A percentile compares a stretch with the other conserved stretches of the same genome.
Conservation (phyloP, 495 filamentous ascomycete species). For the Pseudevernia furfuracea region DNA sequence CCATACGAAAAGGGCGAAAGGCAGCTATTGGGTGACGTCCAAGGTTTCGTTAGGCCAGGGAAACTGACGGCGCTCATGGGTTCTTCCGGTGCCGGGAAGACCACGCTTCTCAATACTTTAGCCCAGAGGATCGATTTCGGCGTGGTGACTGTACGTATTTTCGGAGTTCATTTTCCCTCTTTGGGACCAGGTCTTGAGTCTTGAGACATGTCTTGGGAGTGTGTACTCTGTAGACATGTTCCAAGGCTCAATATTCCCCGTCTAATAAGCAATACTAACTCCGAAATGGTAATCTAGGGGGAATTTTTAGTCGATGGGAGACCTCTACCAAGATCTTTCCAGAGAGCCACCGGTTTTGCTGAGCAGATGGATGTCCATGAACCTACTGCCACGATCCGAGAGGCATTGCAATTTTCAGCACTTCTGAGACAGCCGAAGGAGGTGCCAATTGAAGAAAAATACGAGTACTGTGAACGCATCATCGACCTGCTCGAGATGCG, state of each 20-base stretch:
- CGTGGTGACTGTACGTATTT: conserved; percentile 41
- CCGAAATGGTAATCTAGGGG: no score
- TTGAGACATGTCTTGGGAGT: no score
- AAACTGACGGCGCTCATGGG: conserved; percentile 65
- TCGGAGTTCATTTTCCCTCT: no score
- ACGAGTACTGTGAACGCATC: conserved; percentile 76
- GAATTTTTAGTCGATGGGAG: conserved; percentile 49
- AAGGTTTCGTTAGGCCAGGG: conserved; percentile 65
- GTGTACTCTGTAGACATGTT: no score
- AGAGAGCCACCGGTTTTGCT: conserved; percentile 72
- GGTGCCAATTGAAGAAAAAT: conserved; percentile 62
- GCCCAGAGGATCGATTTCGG: conserved; percentile 51
- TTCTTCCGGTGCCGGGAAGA: conserved; percentile 59
- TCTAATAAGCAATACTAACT: no score
- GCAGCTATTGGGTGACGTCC: conserved; percentile 53
- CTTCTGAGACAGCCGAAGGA: conserved; percentile 69
- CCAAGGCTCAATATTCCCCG: no score
- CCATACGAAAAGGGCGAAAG: conserved; percentile 52
- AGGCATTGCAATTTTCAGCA: conserved; percentile 78
- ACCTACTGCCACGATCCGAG: conserved; percentile 67
- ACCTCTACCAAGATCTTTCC: conserved; percentile 42
- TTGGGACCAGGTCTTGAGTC: no score
- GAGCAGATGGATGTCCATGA: conserved; percentile 83
- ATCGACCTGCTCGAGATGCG: conserved; percentile 76
- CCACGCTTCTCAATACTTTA: conserved; percentile 47